Evolutionary conservation across 2,329 filamentous ascomycete species (phyloP), one percentile per base, ranked within the genome.

Genomic region (Monosporascus sp.): DNA sequence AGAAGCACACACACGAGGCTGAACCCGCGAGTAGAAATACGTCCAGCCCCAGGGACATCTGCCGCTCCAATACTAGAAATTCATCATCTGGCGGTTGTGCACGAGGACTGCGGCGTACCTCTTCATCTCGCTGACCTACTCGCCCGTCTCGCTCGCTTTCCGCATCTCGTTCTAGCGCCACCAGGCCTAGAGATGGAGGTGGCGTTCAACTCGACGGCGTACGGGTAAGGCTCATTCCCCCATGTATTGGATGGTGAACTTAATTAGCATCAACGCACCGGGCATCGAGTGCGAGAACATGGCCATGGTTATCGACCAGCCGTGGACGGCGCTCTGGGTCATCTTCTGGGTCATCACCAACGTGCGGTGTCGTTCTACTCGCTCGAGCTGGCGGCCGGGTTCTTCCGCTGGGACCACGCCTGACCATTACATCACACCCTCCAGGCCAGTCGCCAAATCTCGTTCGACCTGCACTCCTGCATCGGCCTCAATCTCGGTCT

Each of bases 321-420:
- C 81, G 0, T 87, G 82, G 82, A 66, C 65, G 2, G 76, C 81
- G 0, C 65, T 85, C 0, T 88, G 84, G 76, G 68, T 88, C 2
- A 85, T 87, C 52, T 86, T 85, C 61, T 86, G 82, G 83, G 82
- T 87, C 43, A 84, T 87, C 52, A 79, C 81, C 7, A 88, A 88
- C 60, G 82, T 86, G 0, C 76, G 0, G 85, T 82, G 0, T 70
- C 75, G 0, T 85, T 87, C 60, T 83, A 86, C 64, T 69, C 79
- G 4, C 71, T 87, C 44, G 80, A 83, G 26, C 69, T 87, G 24
- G 77, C 80, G 2, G 79, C 81, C 0, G 70, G 66, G 0, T 86
- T 87, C 61, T 88, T 83, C 63, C 64, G 68, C 2, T 87, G 81
- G 80, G 83, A 82, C 0, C 84, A 84, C 62, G 83, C 78, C 0